Evolutionary conservation across 2,329 filamentous ascomycete species (phyloP), one percentile per base, ranked within the genome.

Genomic region (Akanthomyces uredinophilus): DNA sequence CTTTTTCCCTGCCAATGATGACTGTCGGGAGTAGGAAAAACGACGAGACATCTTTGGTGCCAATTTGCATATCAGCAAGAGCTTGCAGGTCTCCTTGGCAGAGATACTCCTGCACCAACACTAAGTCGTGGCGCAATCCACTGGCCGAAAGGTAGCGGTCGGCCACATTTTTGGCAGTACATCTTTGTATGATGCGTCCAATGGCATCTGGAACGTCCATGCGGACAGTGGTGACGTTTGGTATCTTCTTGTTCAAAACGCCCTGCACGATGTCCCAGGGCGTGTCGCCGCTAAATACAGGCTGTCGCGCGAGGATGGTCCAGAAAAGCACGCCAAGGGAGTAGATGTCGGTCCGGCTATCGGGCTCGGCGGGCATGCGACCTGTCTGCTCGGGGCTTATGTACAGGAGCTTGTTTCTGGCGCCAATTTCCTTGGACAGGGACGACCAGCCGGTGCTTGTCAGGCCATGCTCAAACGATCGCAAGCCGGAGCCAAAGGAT

Each of bases 371-470:
- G 3, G 92, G 91, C 83, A 97, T 89, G 22, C 94, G 87, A 16
- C 94, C 94, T 2, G 94, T 97, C 78, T 97, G 94, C 72, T 98
- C 94, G 0, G 94, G 93, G 52, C 92, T 94, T 71, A 97, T 96
- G 71, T 92, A 97, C 57, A 93, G 86, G 22, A 98, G 80, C 74
- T 96, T 96, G 71, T 93, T 88, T 75, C 92, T 92, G 46, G 92
- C 91, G 2, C 93, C 93, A 8, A 92, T 77, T 72, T 97, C 91
- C 64, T 89, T 88, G 14, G 91, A 94, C 11, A 97, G 77, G 0
- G 84, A 84, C 13, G 89, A 90, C 94, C 94, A 98, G 39, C 92
- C 92, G 22, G 90, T 88, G 69, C 91, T 94, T 8, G 85, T 87
- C 55, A 98, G 80, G 5, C 93, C 91, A 75, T 96, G 91, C 74